Base-by-base conservation (phyloP, 306 rosid genomes). In the Fagus crenata region DNA sequence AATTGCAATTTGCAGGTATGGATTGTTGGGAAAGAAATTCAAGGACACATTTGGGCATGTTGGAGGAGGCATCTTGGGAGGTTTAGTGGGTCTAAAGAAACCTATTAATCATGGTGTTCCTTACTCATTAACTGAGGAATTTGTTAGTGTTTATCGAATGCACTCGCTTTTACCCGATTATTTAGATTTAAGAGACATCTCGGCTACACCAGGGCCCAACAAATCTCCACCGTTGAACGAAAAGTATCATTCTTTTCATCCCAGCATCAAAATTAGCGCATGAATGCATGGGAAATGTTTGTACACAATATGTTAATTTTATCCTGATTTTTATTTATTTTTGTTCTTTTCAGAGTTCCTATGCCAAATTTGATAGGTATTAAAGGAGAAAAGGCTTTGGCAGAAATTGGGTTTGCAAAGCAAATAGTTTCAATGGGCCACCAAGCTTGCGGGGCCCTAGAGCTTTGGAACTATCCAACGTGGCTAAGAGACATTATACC, bases 361-460 rank as follows among this genome's bases (percentile, higher is more conserved):
- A 80, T 87, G 89, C 4, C 43, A 28, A 54, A 85, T n/a, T 43
- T 89, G 84, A 78, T 89, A 55, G 93, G 93, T 5, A 53, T 64
- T 0, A 39, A 17, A 5, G 93, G 93, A 37, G 89, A 87, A 46
- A 80, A 78, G 78, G 8, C 69, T 5, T 69, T 89, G 40, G 18
- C 5, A 33, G 67, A 84, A 1, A 87, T 87, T 69, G 93, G 93
- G 72, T 64, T 85, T 67, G 70, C 33, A 18, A 82, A 54, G 6
- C 85, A 82, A 46, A 58, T 89, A 37, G 91, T 89, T 15, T 87
- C 93, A n/a, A 89, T 89, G 93, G 93, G 93, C 33, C 91, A 89
- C 79, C 93, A 89, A 84, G 84, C 93, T 49, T 85, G 85, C 75
- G 93, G 87, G 1, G 86, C 89, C 3, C 64, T 89, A 0, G 91